Percentiles rank a stretch among this genome's conserved stretches.
phyloP scores from a whole-genome alignment of 2,329 filamentous ascomycete species.

The Pseudohalonectria lignicola region DNA sequence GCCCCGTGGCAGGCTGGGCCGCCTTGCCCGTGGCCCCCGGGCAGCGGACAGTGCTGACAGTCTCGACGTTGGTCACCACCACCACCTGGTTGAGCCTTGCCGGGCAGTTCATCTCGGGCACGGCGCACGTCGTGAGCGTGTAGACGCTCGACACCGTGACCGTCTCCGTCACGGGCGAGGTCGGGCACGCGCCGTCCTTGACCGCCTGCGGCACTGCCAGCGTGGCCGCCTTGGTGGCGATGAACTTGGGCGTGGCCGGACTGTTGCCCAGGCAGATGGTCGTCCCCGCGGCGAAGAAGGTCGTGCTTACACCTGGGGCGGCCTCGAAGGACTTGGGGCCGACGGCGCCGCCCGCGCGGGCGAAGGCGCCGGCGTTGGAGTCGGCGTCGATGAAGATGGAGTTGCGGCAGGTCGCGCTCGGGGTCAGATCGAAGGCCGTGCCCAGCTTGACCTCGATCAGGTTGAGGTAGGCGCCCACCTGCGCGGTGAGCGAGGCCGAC shows the following conservation, averaged over 20 bases:
- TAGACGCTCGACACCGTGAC: conserved; percentile 4
- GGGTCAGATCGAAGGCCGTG: background rate
- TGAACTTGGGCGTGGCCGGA: background rate
- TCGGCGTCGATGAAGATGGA: conserved; percentile 8
- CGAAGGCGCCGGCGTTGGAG: conserved; percentile 7
- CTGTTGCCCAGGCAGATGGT: conserved; percentile 6
- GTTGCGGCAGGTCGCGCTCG: conserved; percentile 4
- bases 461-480: conserved; percentile 6
- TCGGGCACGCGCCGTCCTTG: background rate
- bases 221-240: conserved; percentile 1
- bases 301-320: conserved; percentile 3
- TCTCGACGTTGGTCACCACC: conserved; percentile 5
- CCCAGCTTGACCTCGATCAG: conserved; percentile 7
- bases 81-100: conserved; percentile 5
- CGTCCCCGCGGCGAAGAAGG: conserved; percentile 7
- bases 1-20: background rate
- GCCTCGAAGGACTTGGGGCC: background rate
- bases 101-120: conserved; percentile 8
- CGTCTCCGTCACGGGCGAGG: conserved; percentile 3
- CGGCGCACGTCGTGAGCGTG: conserved; percentile 7
- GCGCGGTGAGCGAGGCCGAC: conserved; percentile 1
- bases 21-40: background rate
- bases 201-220: background rate
- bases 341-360: conserved; percentile 3
- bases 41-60: conserved; percentile 5